Evolutionary conservation across 495 filamentous ascomycete species (phyloP).

Genomic region (Sordaria brevicollis): DNA sequence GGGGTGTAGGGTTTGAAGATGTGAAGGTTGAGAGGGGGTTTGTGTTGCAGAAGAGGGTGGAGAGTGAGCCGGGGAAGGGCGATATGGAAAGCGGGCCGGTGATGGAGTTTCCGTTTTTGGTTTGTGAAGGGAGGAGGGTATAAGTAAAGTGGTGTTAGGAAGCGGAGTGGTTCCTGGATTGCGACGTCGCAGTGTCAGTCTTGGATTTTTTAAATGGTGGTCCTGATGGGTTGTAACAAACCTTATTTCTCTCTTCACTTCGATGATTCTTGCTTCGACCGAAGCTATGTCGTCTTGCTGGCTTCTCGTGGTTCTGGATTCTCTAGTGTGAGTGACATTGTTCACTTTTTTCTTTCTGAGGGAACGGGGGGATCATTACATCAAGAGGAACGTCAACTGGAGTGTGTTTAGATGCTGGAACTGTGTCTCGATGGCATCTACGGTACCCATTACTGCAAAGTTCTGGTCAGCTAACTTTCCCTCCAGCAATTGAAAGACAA

Average conservation of each 20-base stretch:
- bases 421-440: neutral
- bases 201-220: neutral
- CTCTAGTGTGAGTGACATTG: neutral
- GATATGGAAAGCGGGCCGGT: slow-evolving; percentile 11
- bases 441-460: neutral
- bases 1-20: slow-evolving; percentile 36
- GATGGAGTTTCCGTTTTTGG: slow-evolving; percentile 41
- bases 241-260: neutral
- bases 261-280: neutral
- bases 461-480: neutral
- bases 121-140: slow-evolving; percentile 32
- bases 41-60: slow-evolving; percentile 35
- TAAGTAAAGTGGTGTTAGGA: neutral
- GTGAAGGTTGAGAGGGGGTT: slow-evolving; percentile 34
- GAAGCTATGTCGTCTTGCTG: neutral
- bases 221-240: neutral
- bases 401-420: neutral
- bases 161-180: neutral
- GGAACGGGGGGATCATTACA: neutral
- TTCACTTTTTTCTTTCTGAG: neutral
- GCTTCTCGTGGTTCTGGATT: neutral
- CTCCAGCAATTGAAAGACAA: neutral
- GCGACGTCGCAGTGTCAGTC: neutral
- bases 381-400: neutral
- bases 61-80: slow-evolving; percentile 24